These are phyloP conservation scores for Trichophyton equinum DNA, from an alignment of 2,329 filamentous ascomycete genomes.

Conservation along the genomic window DNA sequence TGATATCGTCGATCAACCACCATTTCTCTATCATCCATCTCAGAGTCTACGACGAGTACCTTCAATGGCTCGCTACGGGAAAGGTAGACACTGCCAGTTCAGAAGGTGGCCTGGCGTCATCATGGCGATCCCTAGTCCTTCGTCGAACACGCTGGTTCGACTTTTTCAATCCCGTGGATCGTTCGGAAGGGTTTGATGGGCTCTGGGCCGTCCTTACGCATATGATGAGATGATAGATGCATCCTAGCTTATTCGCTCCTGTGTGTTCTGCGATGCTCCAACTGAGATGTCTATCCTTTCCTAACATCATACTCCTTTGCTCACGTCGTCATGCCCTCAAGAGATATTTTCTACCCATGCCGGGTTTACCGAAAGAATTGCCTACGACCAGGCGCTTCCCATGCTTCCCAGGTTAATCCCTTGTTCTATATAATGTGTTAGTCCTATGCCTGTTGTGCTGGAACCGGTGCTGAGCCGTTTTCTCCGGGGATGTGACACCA, in stretches of 20 bases:
- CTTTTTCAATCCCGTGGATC: constrained; percentile 42
- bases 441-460: neutral
- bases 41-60: constrained; percentile 44
- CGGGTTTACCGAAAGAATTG: neutral
- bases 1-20: constrained; percentile 51
- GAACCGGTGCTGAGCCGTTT: neutral
- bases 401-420: neutral
- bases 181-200: constrained; percentile 43
- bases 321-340: too few species aligned
- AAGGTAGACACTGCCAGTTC: constrained; percentile 18
- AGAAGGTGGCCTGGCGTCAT: constrained; percentile 17
- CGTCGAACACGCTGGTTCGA: constrained; percentile 49
- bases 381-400: neutral
- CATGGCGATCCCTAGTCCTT: constrained; percentile 42
- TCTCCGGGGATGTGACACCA: neutral
- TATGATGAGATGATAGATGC: constrained; percentile 29
- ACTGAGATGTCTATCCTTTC: too few species aligned
- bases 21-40: constrained; percentile 49
- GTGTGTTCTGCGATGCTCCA: neutral
- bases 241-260: neutral
- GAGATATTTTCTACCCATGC: neutral
- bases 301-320: too few species aligned
- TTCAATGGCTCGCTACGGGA: constrained; percentile 42
- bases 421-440: neutral
- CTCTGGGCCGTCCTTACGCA: constrained; percentile 48